A percentile compares a stretch with the other conserved stretches of the same genome.
These are phyloP conservation scores for Salix brachista DNA, from an alignment of 345 rosid genomes.

Conservation along the genomic window DNA sequence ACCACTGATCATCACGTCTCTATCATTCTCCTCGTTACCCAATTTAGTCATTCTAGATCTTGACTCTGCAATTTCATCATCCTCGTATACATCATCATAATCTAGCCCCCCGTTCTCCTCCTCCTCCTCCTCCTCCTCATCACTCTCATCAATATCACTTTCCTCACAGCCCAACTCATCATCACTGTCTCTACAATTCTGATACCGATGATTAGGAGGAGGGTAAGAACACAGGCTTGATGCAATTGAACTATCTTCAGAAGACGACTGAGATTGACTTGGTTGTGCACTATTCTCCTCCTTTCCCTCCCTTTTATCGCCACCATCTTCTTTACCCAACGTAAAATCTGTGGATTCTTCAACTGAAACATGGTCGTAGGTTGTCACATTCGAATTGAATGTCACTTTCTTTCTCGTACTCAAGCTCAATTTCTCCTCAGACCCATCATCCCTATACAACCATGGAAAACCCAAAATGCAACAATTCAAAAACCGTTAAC, in stretches of 20 bases:
- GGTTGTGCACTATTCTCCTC: constrained; percentile 23
- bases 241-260: constrained; percentile 42
- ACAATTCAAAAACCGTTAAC: neutral
- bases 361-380: constrained; percentile 52
- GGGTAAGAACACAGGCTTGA: constrained; percentile 58
- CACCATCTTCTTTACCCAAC: constrained; percentile 29
- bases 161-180: constrained; percentile 31
- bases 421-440: constrained; percentile 41
- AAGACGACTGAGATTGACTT: constrained; percentile 38
- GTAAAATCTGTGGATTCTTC: constrained; percentile 38
- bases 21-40: constrained; percentile 6
- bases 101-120: constrained; percentile 12
- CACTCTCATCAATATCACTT: constrained; percentile 17
- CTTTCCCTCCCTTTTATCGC: constrained; percentile 13
- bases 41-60: neutral
- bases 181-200: constrained; percentile 34
- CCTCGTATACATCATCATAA: constrained; percentile 9
- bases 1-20: neutral
- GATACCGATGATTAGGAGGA: constrained; percentile 43
- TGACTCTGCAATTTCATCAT: constrained; percentile 3
- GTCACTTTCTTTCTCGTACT: constrained; percentile 66
- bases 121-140: constrained; percentile 7
- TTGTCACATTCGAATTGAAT: constrained; percentile 57
- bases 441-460: constrained; percentile 36
- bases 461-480: constrained; percentile 2